Base-by-base conservation (phyloP, 169 alveolate species). In the Plasmodium berghei region DNA sequence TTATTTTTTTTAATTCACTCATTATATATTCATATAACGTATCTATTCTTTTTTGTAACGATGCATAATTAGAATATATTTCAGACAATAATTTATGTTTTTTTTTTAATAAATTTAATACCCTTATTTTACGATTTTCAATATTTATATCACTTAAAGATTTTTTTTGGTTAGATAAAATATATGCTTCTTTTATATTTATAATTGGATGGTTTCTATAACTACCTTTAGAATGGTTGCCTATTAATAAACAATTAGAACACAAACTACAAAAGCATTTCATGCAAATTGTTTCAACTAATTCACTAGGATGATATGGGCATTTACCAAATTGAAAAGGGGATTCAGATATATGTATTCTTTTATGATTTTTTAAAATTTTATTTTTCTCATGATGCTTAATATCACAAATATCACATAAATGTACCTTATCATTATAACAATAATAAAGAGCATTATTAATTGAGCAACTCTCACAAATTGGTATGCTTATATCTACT, bases 301-400 rank as follows among this genome's bases (percentile, higher is more conserved):
- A 91, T 73, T 96, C 98, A 14, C 96, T 88, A 12, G 97, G 97
- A 87, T 96, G 98, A 59, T 92, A 90, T 9, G 97, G 96, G 72
- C 98, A 96, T 42, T 90, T 90, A 5, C 98, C 98, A 86, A 96
- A 96, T 85, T 96, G 98, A 48, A 92, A 92, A 46, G 98, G 98
- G 5, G 98, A 96, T 90, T 96, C 96, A 6, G 97, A 92, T 56
- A 91, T 93, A 55, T 96, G 96, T 20, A 96, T 93, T 59, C 98
- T 92, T 45, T 71, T 90, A 85, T 96, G 98, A 49, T 96, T 92
- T 42, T 97, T 87, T 45, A 96, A 92, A 59, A 96, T 92, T 52
- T 93, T 91, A 59, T 95, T 94, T 45, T 95, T 85, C 0, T 96
- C 87, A 85, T 96, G 98, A 64, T 96, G 96, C 28, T 75, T 72